Evolutionary conservation across 1,139 yeast species (phyloP).

Genomic region (Geotrichum australiense): DNA sequence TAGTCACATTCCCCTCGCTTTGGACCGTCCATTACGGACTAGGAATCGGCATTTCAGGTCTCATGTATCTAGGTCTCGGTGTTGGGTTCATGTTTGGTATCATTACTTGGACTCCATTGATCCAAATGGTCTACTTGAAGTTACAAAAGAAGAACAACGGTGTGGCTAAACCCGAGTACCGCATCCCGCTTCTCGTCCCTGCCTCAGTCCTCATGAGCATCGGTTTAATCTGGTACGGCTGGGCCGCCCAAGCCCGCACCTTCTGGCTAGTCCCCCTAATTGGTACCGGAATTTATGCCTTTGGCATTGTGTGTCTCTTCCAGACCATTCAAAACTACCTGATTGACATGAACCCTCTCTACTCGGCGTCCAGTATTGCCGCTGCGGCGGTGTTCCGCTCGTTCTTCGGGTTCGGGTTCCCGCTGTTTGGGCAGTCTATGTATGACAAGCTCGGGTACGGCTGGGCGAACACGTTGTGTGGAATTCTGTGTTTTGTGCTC

Average conservation of each 20-base stretch:
- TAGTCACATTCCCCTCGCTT: constrained; percentile 51
- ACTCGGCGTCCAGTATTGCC: constrained; percentile 51
- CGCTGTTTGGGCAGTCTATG: constrained; percentile 33
- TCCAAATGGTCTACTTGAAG: constrained; percentile 37
- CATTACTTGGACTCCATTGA: constrained; percentile 39
- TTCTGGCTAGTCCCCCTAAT: constrained; percentile 53
- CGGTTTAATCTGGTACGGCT: constrained; percentile 57
- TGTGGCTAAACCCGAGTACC: constrained; percentile 49
- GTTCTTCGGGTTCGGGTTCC: constrained; percentile 48
- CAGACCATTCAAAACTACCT: constrained; percentile 54
- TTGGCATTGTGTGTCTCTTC: constrained; percentile 52
- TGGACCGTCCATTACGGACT: constrained; percentile 45
- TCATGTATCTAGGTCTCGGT: constrained; percentile 52
- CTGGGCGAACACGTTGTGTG: constrained; percentile 62
- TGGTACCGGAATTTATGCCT: constrained; percentile 51
- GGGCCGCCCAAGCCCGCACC: constrained; percentile 47
- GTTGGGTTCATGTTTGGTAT: constrained; percentile 46
- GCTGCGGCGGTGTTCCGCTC: constrained; percentile 60
- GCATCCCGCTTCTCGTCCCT: constrained; percentile 41
- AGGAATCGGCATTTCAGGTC: constrained; percentile 45
- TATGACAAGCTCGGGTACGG: constrained; percentile 44
- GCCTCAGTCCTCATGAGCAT: constrained; percentile 41
- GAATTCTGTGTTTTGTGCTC: constrained; percentile 45
- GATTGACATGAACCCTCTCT: constrained; percentile 59
- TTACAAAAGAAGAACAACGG: constrained; percentile 43